Conservation (phyloP, 106 monocot genomes). For the Vanilla planifolia region DNA sequence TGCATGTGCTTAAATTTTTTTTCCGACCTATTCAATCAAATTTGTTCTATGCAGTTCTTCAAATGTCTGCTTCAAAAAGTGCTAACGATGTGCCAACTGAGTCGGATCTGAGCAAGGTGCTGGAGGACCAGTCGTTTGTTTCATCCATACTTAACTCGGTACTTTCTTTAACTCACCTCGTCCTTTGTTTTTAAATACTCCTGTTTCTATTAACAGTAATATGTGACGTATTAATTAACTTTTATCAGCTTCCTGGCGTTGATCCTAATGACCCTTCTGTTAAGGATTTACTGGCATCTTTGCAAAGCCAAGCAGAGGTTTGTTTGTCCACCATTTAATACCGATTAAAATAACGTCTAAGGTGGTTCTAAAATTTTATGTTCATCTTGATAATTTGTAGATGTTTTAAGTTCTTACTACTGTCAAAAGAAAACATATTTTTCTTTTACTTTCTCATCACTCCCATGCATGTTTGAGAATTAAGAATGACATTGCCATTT, state of each 20-base stretch:
- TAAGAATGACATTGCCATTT: no score
- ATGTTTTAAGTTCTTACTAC: no score
- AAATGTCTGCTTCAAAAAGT: slow-evolving; percentile 79
- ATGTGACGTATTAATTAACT: not conserved
- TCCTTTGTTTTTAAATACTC: not conserved
- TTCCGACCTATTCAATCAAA: no score
- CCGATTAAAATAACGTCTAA: not conserved
- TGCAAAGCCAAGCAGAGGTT: slow-evolving; percentile 66
- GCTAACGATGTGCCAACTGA: slow-evolving; percentile 34
- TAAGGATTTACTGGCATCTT: slow-evolving; percentile 71
- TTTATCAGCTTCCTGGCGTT: slow-evolving; percentile 76
- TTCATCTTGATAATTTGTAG: no score
- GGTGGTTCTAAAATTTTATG: not conserved
- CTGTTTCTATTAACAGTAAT: not conserved
- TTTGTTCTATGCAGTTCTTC: slow-evolving; percentile 55
- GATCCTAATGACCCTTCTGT: slow-evolving; percentile 83
- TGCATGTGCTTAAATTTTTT: no score
- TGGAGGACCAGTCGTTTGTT: slow-evolving; percentile 86
- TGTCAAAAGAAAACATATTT: not conserved
- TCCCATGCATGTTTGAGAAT: not conserved
- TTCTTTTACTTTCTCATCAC: not conserved
- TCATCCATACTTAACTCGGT: slow-evolving; percentile 91
- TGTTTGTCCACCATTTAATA: slow-evolving; percentile 1
- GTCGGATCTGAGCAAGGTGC: slow-evolving; percentile 72
- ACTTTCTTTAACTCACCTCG: slow-evolving; percentile 7